phyloP scores from a whole-genome alignment of 768 basidiomycete genomes.

The Kwoniella europaea region DNA sequence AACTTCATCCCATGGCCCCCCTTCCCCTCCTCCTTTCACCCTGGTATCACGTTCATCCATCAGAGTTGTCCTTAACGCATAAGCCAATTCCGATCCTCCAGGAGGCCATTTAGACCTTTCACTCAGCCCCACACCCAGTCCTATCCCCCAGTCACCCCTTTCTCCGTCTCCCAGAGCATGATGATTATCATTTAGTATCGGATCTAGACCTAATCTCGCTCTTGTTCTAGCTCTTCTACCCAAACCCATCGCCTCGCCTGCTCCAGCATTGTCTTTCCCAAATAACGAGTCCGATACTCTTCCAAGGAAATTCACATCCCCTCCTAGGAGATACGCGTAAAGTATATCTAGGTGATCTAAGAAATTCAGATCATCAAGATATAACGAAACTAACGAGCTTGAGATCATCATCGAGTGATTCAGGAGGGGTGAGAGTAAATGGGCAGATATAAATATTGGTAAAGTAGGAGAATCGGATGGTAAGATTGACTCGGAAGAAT shows the following conservation, averaged over 20 bases:
- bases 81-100: constrained; percentile 80
- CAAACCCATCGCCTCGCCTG: constrained; percentile 40
- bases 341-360: constrained; percentile 65
- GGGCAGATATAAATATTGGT: constrained; percentile 64
- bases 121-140: constrained; percentile 73
- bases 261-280: constrained; percentile 66
- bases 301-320: constrained; percentile 65
- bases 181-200: not conserved
- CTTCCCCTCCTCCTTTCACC: constrained; percentile 21
- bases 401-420: constrained; percentile 58
- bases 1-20: constrained; percentile 50
- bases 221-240: constrained; percentile 52
- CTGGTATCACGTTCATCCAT: constrained; percentile 71
- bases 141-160: constrained; percentile 64
- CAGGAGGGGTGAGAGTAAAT: constrained; percentile 72
- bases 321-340: constrained; percentile 51
- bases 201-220: constrained; percentile 50
- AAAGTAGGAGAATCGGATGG: constrained; percentile 67
- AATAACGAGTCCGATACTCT: constrained; percentile 75
- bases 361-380: constrained; percentile 75
- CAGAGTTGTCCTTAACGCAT: constrained; percentile 80
- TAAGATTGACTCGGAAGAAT: constrained; percentile 64
- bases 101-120: constrained; percentile 84
- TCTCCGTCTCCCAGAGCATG: constrained; percentile 61
- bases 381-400: constrained; percentile 67